Evolutionary conservation across 768 basidiomycete genomes (phyloP).

Genomic region (Agrocybe praecox): DNA sequence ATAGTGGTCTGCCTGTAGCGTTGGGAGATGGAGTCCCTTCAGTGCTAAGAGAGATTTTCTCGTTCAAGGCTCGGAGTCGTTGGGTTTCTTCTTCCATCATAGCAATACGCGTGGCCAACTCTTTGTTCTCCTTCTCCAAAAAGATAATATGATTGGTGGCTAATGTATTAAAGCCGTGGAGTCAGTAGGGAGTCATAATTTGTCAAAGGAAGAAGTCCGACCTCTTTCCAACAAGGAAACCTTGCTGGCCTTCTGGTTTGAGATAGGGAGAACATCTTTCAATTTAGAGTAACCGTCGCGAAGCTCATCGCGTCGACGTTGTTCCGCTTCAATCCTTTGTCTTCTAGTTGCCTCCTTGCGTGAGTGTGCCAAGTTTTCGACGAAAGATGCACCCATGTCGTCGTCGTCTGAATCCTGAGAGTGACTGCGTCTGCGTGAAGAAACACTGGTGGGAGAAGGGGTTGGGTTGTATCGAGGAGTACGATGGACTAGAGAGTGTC

Average conservation of each 20-base stretch:
- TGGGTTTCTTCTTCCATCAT: conserved; percentile 69
- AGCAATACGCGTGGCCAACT: conserved; percentile 68
- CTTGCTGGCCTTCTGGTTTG: conserved; percentile 91
- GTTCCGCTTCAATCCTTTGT: conserved; percentile 89
- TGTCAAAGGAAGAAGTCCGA: conserved; percentile 33
- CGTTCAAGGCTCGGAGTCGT: conserved; percentile 74
- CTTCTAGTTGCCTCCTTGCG: conserved; percentile 84
- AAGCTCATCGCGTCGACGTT: conserved; percentile 85
- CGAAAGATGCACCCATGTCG: conserved; percentile 72
- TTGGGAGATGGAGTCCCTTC: conserved; percentile 59
- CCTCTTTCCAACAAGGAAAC: conserved; percentile 88
- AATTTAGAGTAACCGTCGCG: conserved; percentile 88
- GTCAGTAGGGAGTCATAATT: conserved; percentile 10
- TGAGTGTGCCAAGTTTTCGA: conserved; percentile 73
- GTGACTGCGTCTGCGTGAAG: conserved; percentile 65
- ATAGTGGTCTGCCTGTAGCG: conserved; percentile 52
- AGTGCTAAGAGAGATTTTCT: conserved; percentile 76
- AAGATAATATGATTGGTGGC: conserved; percentile 79
- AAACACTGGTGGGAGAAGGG: conserved; percentile 78
- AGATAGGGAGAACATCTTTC: conserved; percentile 84
- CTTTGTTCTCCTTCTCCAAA: conserved; percentile 73
- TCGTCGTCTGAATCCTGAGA: conserved; percentile 81
- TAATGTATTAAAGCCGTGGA: conserved; percentile 27
- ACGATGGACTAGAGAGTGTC: conserved; percentile 76
- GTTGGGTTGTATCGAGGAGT: conserved; percentile 78